Conservation (phyloP, 2,329 filamentous ascomycete genomes). For the Scytalidium sp. region DNA sequence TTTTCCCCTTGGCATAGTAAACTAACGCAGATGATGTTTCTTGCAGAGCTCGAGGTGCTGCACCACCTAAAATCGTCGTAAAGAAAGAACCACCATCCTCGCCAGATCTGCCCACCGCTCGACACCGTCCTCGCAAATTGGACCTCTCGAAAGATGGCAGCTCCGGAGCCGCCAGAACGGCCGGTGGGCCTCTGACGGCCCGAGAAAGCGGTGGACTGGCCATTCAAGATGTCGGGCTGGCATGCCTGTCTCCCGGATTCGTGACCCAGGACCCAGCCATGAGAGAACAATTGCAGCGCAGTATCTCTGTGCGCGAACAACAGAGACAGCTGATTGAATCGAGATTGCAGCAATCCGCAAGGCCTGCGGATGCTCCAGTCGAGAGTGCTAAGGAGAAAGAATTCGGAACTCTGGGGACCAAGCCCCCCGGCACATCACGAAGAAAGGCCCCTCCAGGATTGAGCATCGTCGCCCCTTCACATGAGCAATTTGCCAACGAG, state of each 20-base stretch:
- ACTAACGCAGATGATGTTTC: slow-evolving; percentile 17
- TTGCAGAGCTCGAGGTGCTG: slow-evolving; percentile 49
- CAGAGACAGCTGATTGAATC: slow-evolving; percentile 94
- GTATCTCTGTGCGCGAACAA: slow-evolving; percentile 88
- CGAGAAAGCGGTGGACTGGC: slow-evolving; percentile 69
- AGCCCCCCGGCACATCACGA: slow-evolving; percentile 71
- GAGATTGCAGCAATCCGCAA: slow-evolving; percentile 82
- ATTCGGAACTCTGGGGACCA: slow-evolving; percentile 42
- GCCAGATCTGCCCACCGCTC: slow-evolving; percentile 70
- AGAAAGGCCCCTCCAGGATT: slow-evolving; percentile 84
- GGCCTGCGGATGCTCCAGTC: slow-evolving; percentile 65
- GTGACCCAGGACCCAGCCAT: slow-evolving; percentile 95
- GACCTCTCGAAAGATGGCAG: slow-evolving; percentile 65
- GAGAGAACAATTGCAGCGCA: slow-evolving; percentile 92
- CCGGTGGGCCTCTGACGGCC: slow-evolving; percentile 66
- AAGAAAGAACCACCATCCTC: slow-evolving; percentile 96
- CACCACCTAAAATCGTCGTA: slow-evolving; percentile 77
- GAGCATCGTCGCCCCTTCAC: slow-evolving; percentile 91
- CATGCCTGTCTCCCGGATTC: slow-evolving; percentile 93
- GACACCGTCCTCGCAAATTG: slow-evolving; percentile 73
- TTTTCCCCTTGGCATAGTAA: slow-evolving; percentile 5
- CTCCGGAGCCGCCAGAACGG: slow-evolving; percentile 64
- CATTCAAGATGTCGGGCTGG: slow-evolving; percentile 90
- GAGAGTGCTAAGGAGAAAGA: slow-evolving; percentile 55
- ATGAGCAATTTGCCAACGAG: slow-evolving; percentile 89